phyloP scores from a whole-genome alignment of 345 rosid species.

The Corchorus capsularis region DNA sequence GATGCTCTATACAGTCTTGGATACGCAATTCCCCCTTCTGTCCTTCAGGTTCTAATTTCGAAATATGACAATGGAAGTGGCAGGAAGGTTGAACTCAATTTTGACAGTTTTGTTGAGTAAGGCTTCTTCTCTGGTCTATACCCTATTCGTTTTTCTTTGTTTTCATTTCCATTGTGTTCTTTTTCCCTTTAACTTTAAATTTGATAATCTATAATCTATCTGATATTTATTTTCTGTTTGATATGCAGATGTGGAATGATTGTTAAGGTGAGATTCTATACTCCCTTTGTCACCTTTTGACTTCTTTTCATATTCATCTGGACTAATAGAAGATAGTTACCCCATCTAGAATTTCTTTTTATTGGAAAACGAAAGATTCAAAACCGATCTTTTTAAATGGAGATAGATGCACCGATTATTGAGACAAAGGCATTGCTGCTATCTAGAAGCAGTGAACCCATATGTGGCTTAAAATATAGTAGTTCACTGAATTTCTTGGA shows the following conservation, averaged over 20 bases:
- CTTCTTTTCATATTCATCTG: not conserved
- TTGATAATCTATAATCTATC: not conserved
- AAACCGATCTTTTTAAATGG: not conserved
- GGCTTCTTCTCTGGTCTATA: conserved; percentile 24
- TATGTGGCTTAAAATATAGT: no score
- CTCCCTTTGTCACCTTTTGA: not conserved
- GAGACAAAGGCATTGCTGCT: not conserved
- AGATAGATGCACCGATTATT: not conserved
- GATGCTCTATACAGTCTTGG: conserved; percentile 67
- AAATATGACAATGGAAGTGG: conserved; percentile 57
- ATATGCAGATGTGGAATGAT: conserved; percentile 71
- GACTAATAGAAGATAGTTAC: not conserved
- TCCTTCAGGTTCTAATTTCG: conserved; percentile 53
- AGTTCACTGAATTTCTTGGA: not conserved
- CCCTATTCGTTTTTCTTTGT: not conserved
- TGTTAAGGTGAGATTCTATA: conserved; percentile 53
- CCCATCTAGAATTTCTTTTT: not conserved
- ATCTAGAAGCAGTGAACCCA: no score
- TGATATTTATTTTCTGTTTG: conserved; percentile 11
- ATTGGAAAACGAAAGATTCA: not conserved
- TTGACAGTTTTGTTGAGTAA: conserved; percentile 71
- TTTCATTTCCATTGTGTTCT: not conserved
- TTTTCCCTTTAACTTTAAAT: not conserved
- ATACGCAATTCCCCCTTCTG: conserved; percentile 59
- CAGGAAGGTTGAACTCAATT: conserved; percentile 46